Conservation (phyloP, 768 basidiomycete genomes). For the Boletus patriciae region DNA sequence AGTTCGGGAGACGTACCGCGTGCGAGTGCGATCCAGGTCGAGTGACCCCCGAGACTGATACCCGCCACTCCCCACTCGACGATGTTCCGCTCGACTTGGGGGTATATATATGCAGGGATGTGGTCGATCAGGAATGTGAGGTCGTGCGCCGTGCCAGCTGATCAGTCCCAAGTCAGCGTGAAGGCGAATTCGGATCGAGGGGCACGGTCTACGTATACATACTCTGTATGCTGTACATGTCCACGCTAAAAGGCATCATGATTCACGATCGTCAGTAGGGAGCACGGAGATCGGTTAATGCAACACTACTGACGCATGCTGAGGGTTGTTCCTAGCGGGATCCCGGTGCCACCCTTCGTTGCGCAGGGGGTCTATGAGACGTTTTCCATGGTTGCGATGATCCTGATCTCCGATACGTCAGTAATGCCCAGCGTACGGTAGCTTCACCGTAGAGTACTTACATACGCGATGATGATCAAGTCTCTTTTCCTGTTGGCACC, state of each 20-base stretch:
- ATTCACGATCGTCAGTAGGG: slow-evolving; percentile 3
- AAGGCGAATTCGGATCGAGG: background rate
- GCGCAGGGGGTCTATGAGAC: slow-evolving; percentile 24
- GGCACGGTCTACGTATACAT: background rate
- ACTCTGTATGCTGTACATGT: slow-evolving; percentile 37
- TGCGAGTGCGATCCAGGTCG: slow-evolving; percentile 70
- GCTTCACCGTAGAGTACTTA: slow-evolving; percentile 12
- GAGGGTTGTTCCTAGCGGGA: slow-evolving; percentile 23
- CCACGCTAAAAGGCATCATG: slow-evolving; percentile 15
- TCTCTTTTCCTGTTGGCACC: slow-evolving; percentile 21
- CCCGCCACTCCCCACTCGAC: slow-evolving; percentile 72
- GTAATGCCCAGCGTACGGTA: background rate
- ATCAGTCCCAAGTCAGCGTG: slow-evolving; percentile 4
- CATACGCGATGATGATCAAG: slow-evolving; percentile 30
- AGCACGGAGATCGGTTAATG: background rate
- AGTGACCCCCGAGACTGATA: slow-evolving; percentile 81
- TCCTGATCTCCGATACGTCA: slow-evolving; percentile 19
- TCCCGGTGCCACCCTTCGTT: slow-evolving; percentile 29
- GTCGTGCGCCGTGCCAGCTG: slow-evolving; percentile 67
- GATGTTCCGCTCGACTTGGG: slow-evolving; percentile 57
- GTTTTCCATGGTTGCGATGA: slow-evolving; percentile 34
- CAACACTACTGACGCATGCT: slow-evolving; percentile 28
- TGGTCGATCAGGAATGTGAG: slow-evolving; percentile 82
- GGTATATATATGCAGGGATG: slow-evolving; percentile 72
- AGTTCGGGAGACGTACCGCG: slow-evolving; percentile 35